A percentile compares a stretch with the other conserved stretches of the same genome.
These are phyloP conservation scores for Stachybotrys chlorohalonatus DNA, from an alignment of 2,329 filamentous ascomycete genomes.

Conservation along the genomic window DNA sequence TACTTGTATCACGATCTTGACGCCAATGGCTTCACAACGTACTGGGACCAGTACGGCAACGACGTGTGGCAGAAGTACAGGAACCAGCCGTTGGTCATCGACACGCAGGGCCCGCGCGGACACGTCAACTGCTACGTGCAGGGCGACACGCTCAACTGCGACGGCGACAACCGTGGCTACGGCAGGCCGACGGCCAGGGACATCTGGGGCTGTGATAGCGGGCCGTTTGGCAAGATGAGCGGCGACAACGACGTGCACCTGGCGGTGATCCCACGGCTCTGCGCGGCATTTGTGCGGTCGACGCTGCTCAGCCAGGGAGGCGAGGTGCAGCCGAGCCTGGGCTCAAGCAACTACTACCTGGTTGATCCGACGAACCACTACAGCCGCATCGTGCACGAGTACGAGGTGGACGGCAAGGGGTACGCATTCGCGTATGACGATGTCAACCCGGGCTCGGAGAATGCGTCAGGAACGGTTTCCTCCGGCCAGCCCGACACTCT, in stretches of 20 bases:
- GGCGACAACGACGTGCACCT: constrained; percentile 29
- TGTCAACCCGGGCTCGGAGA: constrained; percentile 48
- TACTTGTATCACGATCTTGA: constrained; percentile 28
- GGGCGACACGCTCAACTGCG: constrained; percentile 25
- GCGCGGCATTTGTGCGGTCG: constrained; percentile 39
- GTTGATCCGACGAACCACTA: constrained; percentile 44
- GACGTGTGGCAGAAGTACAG: constrained; percentile 35
- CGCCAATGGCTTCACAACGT: constrained; percentile 24
- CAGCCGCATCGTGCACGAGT: constrained; percentile 48
- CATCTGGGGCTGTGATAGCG: constrained; percentile 42
- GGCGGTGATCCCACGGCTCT: constrained; percentile 37
- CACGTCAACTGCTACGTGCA: constrained; percentile 28
- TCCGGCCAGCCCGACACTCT: constrained; percentile 13
- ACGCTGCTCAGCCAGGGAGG: constrained; percentile 38
- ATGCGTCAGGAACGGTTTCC: constrained; percentile 32
- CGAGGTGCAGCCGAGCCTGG: constrained; percentile 32
- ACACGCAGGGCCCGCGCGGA: constrained; percentile 31
- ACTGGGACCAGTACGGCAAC: constrained; percentile 36
- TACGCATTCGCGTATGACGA: constrained; percentile 64
- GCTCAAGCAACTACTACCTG: constrained; percentile 32
- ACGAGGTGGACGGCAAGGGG: constrained; percentile 49
- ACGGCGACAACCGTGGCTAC: constrained; percentile 33
- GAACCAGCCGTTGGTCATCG: constrained; percentile 26
- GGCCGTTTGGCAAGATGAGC: constrained; percentile 28
- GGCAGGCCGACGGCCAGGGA: constrained; percentile 31